Evolutionary conservation across 1,284 basidiomycete species (phyloP), one percentile per base, ranked within the genome.

Genomic region (Singerocomus inundabilis): DNA sequence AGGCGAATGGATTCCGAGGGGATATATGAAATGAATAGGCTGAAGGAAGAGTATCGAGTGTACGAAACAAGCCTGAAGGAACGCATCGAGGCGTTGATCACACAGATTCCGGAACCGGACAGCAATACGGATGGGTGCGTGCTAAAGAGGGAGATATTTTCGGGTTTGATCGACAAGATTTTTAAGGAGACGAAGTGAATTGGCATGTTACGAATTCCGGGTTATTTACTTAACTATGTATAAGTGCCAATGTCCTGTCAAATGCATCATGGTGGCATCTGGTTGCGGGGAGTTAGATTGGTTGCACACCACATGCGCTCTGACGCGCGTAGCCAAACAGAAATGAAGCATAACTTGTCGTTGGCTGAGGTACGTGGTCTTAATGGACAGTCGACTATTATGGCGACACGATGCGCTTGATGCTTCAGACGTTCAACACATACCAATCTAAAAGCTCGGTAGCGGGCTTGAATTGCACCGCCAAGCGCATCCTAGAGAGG

Each of bases 1-100:
- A 97, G 96, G 6, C 76, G 81, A 53, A 98, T 97, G 73, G 74
- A 85, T 60, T 51, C 77, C 3, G 68, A 93, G 77, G 75, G 73
- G 44, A 68, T 92, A 52, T 93, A 80, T 60, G 70, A 75, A 39
- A 81, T 81, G 55, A 69, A 91, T 40, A 81, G 84, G 48, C 71
- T 93, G 38, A 74, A 79, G 32, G 69, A 64, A 50, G 71, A 72
- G 56, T 93, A 89, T 58, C 70, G 74, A 36, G 70, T 66, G 64
- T 93, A 91, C 68, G 89, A 93, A 70, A 77, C 81, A 56, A 73
- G 76, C 42, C 76, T 75, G 50, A 86, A 90, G 68, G 69, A 72
- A 57, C 70, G 72, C 57, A 71, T 91, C 58, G 82, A 75, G 38
- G 69, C 53, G 16, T 62, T 87, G 56, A 86, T 90, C 54, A 75